phyloP scores from a whole-genome alignment of 164 flowering plant species.

The Stephania yunnanensis region DNA sequence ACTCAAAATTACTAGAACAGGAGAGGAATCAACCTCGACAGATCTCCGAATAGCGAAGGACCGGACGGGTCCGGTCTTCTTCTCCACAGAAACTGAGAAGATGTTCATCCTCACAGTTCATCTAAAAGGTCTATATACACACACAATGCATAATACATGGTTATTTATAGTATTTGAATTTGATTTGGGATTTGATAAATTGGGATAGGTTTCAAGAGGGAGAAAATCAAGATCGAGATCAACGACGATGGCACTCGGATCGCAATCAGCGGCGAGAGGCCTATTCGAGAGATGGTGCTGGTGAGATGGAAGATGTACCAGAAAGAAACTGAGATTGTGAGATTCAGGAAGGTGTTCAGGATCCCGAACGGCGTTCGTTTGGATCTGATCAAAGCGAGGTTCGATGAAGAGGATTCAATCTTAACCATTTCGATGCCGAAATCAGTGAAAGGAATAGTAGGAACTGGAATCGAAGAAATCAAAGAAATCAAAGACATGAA shows the following conservation, averaged over 20 bases:
- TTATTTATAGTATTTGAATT: background rate
- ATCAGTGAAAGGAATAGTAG: constrained; percentile 37
- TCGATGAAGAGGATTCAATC: constrained; percentile 36
- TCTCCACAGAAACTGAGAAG: constrained; percentile 45
- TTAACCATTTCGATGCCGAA: constrained; percentile 57
- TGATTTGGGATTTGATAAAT: background rate
- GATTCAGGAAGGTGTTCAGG: constrained; percentile 45
- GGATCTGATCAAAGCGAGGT: constrained; percentile 51
- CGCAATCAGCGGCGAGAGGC: constrained; percentile 42
- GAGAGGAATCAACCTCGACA: constrained; percentile 25
- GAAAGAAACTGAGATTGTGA: constrained; percentile 34
- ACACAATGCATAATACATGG: background rate
- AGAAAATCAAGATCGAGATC: constrained; percentile 45
- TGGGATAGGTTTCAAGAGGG: constrained; percentile 42
- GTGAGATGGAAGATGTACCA: constrained; percentile 33
- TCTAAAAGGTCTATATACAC: constrained; percentile 42
- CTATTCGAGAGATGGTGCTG: constrained; percentile 45
- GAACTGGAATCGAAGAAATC: constrained; percentile 43
- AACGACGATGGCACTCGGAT: constrained; percentile 49
- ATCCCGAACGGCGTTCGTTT: constrained; percentile 57
- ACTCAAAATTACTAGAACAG: constrained; percentile 46
- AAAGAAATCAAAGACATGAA: constrained; percentile 19
- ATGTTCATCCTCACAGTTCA: constrained; percentile 52
- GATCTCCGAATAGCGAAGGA: constrained; percentile 38
- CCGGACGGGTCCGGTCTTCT: constrained; percentile 38